Base-by-base conservation (phyloP, 805 yeast genomes). In the Priceomyces haplophilus region DNA sequence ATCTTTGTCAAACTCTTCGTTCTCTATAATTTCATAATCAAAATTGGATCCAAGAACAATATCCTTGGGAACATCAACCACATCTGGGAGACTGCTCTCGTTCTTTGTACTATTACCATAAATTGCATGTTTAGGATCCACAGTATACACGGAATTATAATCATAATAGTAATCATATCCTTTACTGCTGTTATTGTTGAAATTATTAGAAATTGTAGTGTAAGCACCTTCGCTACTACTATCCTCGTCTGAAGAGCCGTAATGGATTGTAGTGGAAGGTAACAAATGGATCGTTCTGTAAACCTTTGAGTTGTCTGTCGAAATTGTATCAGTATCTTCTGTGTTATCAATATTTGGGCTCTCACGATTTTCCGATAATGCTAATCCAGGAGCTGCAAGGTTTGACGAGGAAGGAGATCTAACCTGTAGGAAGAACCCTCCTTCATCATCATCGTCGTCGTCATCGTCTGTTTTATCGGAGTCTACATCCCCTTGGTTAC, bases 231-330 rank as follows among this genome's bases (percentile, higher is more conserved):
- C 83, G 37, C 78, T 83, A 44, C 80, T 84, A 48, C 82, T 80
- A 42, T 76, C 79, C 45, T 78, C 82, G 41, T 77, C 82, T 6
- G 76, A 69, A 3, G 85, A 79, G 6, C 88, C 87, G 58, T 80
- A 79, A 58, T 90, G 89, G 42, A 91, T 75, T 0, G 88, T 81
- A 0, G 98, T 89, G 2, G 97, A 82, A 2, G 98, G 97, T 40
- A 91, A 65, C 34, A 80, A 70, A 29, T 88, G 88, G 49, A 90
- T 89, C 8, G 88, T 85, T 34, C 77, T 76, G 40, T 59, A 48
- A 11, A 54, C 47, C 46, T 58, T 65, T 15, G 64, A 55, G 39
- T 50, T 60, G 30, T 47, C 55, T 12, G 66, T 56, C 2, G 71
- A 62, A 1, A 59, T 50, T 3, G 69, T 54, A 4, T 58, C 67